Evolutionary conservation across 2,329 filamentous ascomycete genomes (phyloP), one percentile per base, ranked within the genome.

Genomic region (Epichloe sp.): DNA sequence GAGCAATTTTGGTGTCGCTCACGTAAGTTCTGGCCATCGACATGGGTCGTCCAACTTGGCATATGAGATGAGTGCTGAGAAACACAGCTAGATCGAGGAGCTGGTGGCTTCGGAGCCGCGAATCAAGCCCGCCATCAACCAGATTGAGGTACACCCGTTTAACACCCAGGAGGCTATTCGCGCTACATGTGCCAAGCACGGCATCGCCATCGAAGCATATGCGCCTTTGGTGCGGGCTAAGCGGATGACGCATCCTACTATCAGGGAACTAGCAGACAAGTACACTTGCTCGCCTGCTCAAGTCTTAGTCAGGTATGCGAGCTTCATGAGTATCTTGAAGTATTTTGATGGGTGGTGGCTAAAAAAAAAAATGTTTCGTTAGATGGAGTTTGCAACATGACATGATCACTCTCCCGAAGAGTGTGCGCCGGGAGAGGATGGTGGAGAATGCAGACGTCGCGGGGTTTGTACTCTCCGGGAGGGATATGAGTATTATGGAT

Each of bases 71-170:
- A 11, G 26, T 31, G 26, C 26, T 31, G 26, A 31, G 4, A 10
- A 10, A 31, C 26, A 8, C 26, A 10, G 26, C 26, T 31, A 31
- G 26, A 31, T 31, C 26, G 26, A 31, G 26, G 26, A 31, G 26
- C 26, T 31, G 26, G 3, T 31, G 26, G 26, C 26, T 31, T 11
- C 26, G 26, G 26, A 10, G 26, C 26, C 26, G 26, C 26, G 26
- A 11, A 31, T 31, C 26, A 31, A 58, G 81, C 86, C 87, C 0
- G 78, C 80, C 1, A 79, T 91, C 48, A 91, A 91, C 60, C 87
- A 93, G 68, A 83, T 90, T 59, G 85, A 91, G 64, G 77, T 90
- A 2, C 86, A 91, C 55, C 86, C 86, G 0, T 93, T 91, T 76
- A 88, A 90, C 63, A 88, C 85, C 2, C 79, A 83, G 49, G 73